Base-by-base conservation (phyloP, 768 basidiomycete species). In the Sutorius australiensis region DNA sequence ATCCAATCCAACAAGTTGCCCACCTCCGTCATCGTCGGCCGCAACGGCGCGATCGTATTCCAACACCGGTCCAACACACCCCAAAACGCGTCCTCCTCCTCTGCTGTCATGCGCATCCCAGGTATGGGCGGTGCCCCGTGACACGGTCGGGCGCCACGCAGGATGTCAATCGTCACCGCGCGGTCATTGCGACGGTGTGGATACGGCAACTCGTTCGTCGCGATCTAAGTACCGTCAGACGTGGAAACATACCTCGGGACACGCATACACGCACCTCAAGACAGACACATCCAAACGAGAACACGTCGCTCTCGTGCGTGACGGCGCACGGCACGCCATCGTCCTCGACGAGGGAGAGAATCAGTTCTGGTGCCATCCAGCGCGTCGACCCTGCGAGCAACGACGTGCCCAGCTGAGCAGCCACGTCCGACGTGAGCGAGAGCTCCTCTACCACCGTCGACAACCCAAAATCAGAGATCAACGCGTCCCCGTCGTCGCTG, bases 391-490 rank as follows among this genome's bases (percentile, higher is more conserved):
- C 73, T 3, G 66, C 73, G 24, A 69, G 57, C 21, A 66, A 48
- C 16, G 73, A 67, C 13, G 73, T 70, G 39, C 58, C 60, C 8
- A 65, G 49, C 31, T 66, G 72, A 5, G 53, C 50, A 6, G 60
- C 58, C 0, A 52, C 50, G 36, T 72, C 61, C 6, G 17, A 7
- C 2, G 62, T 58, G 51, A 71, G 68, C 27, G 74, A 66, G 43
- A 83, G 70, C 17, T 83, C 82, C 54, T 80, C 80, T 42, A 80
- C 72, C 48, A 83, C 79, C 51, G 77, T 80, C 21, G 81, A 81
- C 6, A 84, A 66, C 3, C 83, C 83, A 54, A 84, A 85, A 61
- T 85, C 83, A 0, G 81, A 81, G 41, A 84, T 80, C 53, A 84
- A 69, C 10, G 81, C 77, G 32, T 66, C 61, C 10, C 81, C 82